Evolutionary conservation across 1,284 basidiomycete genomes (phyloP).

Genomic region (Clitocybe nebularis): DNA sequence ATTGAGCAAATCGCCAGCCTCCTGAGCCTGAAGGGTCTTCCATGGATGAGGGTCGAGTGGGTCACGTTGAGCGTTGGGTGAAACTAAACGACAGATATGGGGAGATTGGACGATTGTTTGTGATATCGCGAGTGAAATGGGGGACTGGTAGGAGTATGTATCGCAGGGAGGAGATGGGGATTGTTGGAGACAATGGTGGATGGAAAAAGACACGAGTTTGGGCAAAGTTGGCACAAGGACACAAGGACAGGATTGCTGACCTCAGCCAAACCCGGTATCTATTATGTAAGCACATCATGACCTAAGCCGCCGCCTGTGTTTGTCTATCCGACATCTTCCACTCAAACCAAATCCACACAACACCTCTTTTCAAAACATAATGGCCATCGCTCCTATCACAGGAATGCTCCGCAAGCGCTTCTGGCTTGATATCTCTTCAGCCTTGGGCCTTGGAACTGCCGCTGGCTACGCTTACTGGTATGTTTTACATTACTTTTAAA

Average conservation of each 20-base stretch:
- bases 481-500: slow-evolving; percentile 27
- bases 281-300: neutral
- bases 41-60: slow-evolving; percentile 29
- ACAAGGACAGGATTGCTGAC: slow-evolving; percentile 22
- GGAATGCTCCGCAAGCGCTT: slow-evolving; percentile 87
- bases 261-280: slow-evolving; percentile 13
- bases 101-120: slow-evolving; percentile 9
- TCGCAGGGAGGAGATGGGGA: slow-evolving; percentile 18
- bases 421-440: slow-evolving; percentile 73
- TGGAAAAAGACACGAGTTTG: slow-evolving; percentile 22
- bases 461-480: slow-evolving; percentile 79
- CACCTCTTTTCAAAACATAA: slow-evolving; percentile 30
- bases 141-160: slow-evolving; percentile 16
- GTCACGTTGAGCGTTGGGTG: slow-evolving; percentile 19
- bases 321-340: slow-evolving; percentile 33
- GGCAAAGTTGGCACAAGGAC: slow-evolving; percentile 13
- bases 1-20: slow-evolving; percentile 98
- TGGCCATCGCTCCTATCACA: slow-evolving; percentile 83
- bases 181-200: slow-evolving; percentile 20
- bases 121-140: slow-evolving; percentile 17
- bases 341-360: slow-evolving; percentile 18
- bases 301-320: neutral
- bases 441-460: slow-evolving; percentile 68
- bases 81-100: slow-evolving; percentile 18
- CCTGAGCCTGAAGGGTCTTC: slow-evolving; percentile 82